Base-by-base conservation (phyloP, 2,329 filamentous ascomycete genomes). In the Ophiocordyceps unilateralis region DNA sequence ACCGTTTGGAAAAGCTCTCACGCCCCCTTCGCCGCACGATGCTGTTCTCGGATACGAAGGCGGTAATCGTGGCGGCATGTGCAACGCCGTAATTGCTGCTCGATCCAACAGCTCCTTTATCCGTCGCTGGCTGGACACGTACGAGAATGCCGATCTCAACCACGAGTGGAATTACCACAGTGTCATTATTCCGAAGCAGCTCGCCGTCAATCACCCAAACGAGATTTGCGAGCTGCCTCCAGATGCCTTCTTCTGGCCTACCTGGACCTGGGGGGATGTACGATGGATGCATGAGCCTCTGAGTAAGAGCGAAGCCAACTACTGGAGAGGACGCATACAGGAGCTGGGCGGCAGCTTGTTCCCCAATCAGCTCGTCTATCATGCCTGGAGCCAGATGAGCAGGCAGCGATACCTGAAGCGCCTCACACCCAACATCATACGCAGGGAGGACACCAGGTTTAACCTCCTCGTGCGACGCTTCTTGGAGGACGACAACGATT, bases 211-310 rank as follows among this genome's bases (percentile, higher is more conserved):
- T 26, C 21, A 42, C 24, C 45, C 44, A 2, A 30, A 36, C 11
- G 46, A 44, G 20, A 20, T 50, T 12, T 50, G 46, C 40, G 38
- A 38, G 14, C 38, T 48, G 7, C 45, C 48, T 4, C 46, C 48
- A 2, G 43, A 44, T 15, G 44, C 47, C 21, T 50, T 50, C 37
- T 46, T 47, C 24, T 48, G 46, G 47, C 48, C 48, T 19, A 48
- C 47, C 2, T 48, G 47, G 47, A 46, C 48, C 11, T 46, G 41
- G 43, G 21, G 38, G 5, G 46, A 48, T n/a, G 42, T 50, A 2
- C 32, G 34, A 15, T 50, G 46, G 46, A 50, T 50, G 46, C 48
- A 50, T 36, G 41, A 48, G 41, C 39, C 34, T 19, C 22, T 50
- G 2, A 22, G 24, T n/a, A 7, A 19, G n/a, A 21, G 32, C 11